Evolutionary conservation across 1,139 yeast species (phyloP), one percentile per base, ranked within the genome.

Genomic region (Yamadazyma triangularis): DNA sequence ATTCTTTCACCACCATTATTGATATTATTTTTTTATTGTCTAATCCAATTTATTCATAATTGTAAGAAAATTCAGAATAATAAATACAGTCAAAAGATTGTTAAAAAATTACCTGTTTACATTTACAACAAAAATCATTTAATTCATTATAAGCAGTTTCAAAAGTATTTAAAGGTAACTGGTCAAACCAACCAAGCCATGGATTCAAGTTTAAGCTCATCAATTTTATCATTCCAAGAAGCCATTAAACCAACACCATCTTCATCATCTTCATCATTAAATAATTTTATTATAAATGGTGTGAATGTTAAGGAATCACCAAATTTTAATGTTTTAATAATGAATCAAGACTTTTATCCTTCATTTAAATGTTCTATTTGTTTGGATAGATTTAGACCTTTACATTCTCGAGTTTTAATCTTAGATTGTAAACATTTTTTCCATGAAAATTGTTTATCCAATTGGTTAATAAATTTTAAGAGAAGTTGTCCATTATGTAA

Each of bases 401-500:
- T 67, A 24, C 44, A 45, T 31, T 62, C 71, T 4, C 44, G 60
- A 25, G 67, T 68, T 4, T 50, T 68, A 27, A 60, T 67, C n/a
- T 50, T 68, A 32, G 59, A 56, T 14, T 68, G 74, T 41, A 64
- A 64, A 40, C 74, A 68, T 44, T 54, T 67, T 22, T 67, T 56
- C 40, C 74, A 68, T 41, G 70, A 68, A 37, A 48, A 49, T 20
- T 68, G 74, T 40, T 53, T 68, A 31, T 58, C 70, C 13, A 67
- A 66, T 39, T 68, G 74, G 74, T 50, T 68, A 28, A 60, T 68
- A 16, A 65, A 67, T 42, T 68, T 67, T 45, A 53, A 56, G 29
- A 47, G 71, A 34, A 61, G 64, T 33, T 68, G 74, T 44, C 74
- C 74, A 0, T 56, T 68, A 39, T 68, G 74, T 41, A 67, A 67